Conservation (phyloP, 2,329 filamentous ascomycete species). For the Penicillium sp. region DNA sequence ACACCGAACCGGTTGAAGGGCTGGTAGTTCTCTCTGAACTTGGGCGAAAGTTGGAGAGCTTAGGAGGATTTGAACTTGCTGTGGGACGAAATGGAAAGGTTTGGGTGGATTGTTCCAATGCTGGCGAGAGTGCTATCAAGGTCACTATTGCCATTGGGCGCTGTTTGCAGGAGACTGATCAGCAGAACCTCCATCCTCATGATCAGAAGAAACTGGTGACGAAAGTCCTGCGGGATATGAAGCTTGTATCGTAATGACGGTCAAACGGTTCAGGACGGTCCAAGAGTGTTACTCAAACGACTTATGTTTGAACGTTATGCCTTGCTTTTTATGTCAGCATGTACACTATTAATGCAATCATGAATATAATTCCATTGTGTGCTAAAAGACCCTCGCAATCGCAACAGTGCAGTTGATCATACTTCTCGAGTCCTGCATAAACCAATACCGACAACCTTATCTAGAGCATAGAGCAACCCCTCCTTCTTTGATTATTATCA, state of each 20-base stretch:
- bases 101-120: slow-evolving; percentile 76
- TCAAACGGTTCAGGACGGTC: neutral
- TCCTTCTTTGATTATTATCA: no score
- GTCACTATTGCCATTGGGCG: slow-evolving; percentile 76
- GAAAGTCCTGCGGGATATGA: slow-evolving; percentile 45
- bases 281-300: slow-evolving; percentile 10
- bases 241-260: slow-evolving; percentile 30
- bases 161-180: slow-evolving; percentile 76
- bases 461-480: no score
- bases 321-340: slow-evolving; percentile 13
- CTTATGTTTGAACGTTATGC: slow-evolving; percentile 5
- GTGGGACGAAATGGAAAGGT: slow-evolving; percentile 89
- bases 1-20: slow-evolving; percentile 56
- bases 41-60: slow-evolving; percentile 65
- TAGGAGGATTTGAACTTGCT: slow-evolving; percentile 80
- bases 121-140: slow-evolving; percentile 58
- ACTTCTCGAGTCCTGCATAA: no score
- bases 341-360: slow-evolving; percentile 18
- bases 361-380: slow-evolving; percentile 1
- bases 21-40: slow-evolving; percentile 78
- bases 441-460: no score
- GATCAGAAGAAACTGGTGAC: slow-evolving; percentile 51
- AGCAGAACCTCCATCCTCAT: slow-evolving; percentile 48
- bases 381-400: neutral
- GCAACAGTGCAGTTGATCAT: no score